phyloP scores from a whole-genome alignment of 805 yeast genomes.

The Limtongozyma cylindracea region DNA sequence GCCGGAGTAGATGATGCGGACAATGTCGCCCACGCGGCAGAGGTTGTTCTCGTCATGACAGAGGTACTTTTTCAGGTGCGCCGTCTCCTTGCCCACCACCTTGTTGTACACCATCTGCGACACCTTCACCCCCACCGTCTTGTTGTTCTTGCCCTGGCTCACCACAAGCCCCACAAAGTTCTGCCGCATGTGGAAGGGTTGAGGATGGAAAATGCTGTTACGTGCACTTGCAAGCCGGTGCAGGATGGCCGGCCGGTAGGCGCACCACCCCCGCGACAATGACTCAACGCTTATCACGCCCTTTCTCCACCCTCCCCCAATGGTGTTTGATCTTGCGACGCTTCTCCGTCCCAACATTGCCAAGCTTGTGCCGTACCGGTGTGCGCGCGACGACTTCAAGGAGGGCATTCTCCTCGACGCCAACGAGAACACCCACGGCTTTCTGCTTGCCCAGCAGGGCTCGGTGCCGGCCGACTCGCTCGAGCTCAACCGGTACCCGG shows the following conservation, averaged over 20 bases:
- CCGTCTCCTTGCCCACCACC: slow-evolving; percentile 45
- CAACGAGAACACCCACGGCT: slow-evolving; percentile 88
- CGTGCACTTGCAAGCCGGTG: too few relatives aligned
- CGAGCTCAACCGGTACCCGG: slow-evolving; percentile 81
- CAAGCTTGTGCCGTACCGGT: slow-evolving; percentile 70
- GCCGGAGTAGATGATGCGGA: slow-evolving; percentile 74
- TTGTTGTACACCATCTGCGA: slow-evolving; percentile 52
- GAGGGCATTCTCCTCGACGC: slow-evolving; percentile 84
- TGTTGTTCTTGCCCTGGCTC: slow-evolving; percentile 89
- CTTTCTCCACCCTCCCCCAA: neutral
- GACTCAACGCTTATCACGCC: too few relatives aligned
- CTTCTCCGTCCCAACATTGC: slow-evolving; percentile 72
- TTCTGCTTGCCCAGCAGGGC: slow-evolving; percentile 29
- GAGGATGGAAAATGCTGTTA: too few relatives aligned
- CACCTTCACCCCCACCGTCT: slow-evolving; percentile 84
- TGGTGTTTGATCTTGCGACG: slow-evolving; percentile 19
- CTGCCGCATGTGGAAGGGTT: slow-evolving; percentile 47
- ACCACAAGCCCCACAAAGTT: slow-evolving; percentile 82
- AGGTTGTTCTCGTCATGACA: slow-evolving; percentile 88
- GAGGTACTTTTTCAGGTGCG: slow-evolving; percentile 58
- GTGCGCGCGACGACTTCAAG: slow-evolving; percentile 89
- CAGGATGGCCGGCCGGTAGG: too few relatives aligned
- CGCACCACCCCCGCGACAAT: too few relatives aligned
- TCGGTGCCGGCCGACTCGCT: slow-evolving; percentile 8
- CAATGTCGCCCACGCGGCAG: slow-evolving; percentile 88